Conservation (phyloP, 352 stramenopile species). For the Peronospora farinosa region DNA sequence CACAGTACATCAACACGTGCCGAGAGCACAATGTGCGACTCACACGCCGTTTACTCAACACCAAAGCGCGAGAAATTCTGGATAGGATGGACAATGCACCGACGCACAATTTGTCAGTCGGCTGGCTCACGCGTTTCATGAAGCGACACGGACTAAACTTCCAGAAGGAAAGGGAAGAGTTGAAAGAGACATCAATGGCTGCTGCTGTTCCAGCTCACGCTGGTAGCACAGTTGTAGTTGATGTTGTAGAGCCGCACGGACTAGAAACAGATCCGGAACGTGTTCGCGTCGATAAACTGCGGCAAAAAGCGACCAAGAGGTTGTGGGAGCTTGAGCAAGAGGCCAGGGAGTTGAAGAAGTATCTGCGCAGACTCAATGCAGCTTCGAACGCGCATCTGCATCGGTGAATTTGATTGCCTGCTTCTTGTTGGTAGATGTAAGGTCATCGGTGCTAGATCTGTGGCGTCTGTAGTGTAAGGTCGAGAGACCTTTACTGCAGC, state of each 20-base stretch:
- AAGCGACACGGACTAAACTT: constrained; percentile 22
- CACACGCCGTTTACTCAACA: constrained; percentile 12
- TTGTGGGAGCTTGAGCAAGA: constrained; percentile 22
- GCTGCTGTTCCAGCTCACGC: background rate
- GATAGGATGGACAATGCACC: constrained; percentile 17
- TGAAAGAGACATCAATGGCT: background rate
- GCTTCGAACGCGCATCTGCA: constrained; percentile 1
- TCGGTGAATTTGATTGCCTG: background rate
- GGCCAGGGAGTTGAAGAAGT: constrained; percentile 21
- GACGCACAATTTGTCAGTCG: constrained; percentile 15
- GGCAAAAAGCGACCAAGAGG: constrained; percentile 16
- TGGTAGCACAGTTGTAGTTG: background rate
- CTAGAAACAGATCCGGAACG: constrained; percentile 1
- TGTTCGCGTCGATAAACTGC: constrained; percentile 10
- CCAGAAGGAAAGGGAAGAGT: constrained; percentile 10
- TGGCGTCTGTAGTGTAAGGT: constrained; percentile 17
- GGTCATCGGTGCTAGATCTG: constrained; percentile 10
- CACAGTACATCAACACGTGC: constrained; percentile 11
- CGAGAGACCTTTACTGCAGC: constrained; percentile 17
- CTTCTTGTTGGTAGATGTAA: background rate
- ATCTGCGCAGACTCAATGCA: constrained; percentile 14
- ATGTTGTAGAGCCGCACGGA: background rate
- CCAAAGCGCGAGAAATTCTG: constrained; percentile 13
- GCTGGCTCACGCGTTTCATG: constrained; percentile 26
- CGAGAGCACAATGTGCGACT: constrained; percentile 2